Base-by-base conservation (phyloP, 352 stramenopile genomes). In the Lagenidium sp. region DNA sequence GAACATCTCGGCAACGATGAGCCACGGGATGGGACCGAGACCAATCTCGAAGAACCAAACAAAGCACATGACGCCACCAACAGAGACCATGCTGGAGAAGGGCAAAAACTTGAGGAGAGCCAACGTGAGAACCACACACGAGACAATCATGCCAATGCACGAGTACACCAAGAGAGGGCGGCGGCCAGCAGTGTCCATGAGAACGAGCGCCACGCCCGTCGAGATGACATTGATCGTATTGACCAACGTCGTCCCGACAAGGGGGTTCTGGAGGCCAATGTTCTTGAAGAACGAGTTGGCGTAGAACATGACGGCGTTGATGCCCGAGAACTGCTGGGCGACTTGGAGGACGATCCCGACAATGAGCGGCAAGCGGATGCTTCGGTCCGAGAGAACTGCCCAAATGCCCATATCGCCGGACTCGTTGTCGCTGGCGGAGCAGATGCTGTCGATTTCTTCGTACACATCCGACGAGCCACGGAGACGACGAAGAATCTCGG, bases 1-100 rank as follows among this genome's bases (percentile, higher is more conserved):
- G 67, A 96, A 95, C 80, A 96, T 95, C 59, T 97, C 89, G 15
- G 82, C 82, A 2, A 95, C 82, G 48, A 97, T 95, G 29, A 96
- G 63, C 89, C 85, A 96, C 29, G 89, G 86, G 49, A 97, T 96
- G 4, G 89, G 85, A 19, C 88, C 88, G 12, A 64, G 31, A 4
- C 55, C 55, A 29, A 64, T 72, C 46, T 68, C 57, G 45, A 72
- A 72, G 53, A 72, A 72, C 62, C 62, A 72, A 40, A 72, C 62
- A 44, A 72, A 72, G 44, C 61, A 66, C 57, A 72, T 68, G 16
- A 72, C 58, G 29, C 62, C 62, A 25, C 62, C 62, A 25, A 72
- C 62, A 40, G 57, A 68, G 34, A 72, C 50, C 50, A 72, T 65
- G 42, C 51, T 47, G n/a, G 44, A 57, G 48, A 68, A 72, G 20